These are phyloP conservation scores for Aspergillus felis DNA, from an alignment of 2,329 filamentous ascomycete species.

Conservation along the genomic window DNA sequence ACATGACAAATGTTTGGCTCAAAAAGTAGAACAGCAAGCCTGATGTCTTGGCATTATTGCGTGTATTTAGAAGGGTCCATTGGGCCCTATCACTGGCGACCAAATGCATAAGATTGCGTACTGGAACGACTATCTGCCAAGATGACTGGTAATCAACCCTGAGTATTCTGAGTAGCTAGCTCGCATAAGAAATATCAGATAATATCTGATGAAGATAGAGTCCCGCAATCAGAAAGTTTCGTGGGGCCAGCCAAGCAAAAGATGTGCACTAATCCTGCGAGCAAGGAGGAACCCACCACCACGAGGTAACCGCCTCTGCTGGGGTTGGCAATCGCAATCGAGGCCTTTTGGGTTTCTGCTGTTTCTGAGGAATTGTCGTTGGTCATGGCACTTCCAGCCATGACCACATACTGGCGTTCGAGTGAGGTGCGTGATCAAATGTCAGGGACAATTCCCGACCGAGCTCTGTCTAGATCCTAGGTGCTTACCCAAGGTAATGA, in stretches of 20 bases:
- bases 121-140: too few species aligned
- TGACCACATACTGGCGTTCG: not conserved
- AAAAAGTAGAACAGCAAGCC: not conserved
- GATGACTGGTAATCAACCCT: too few species aligned
- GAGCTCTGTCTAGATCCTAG: not conserved
- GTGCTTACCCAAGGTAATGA: not conserved
- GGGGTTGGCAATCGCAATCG: conserved; percentile 7
- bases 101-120: not conserved
- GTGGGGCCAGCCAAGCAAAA: conserved; percentile 17
- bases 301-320: conserved; percentile 24
- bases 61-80: not conserved
- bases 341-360: not conserved
- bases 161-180: not conserved
- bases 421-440: not conserved
- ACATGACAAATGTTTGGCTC: not conserved
- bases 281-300: conserved; percentile 16
- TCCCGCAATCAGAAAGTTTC: conserved; percentile 5
- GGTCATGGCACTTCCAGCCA: not conserved
- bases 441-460: not conserved
- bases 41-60: not conserved
- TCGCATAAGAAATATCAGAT: too few species aligned
- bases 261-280: conserved; percentile 19
- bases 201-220: not conserved
- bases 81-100: not conserved
- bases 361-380: not conserved